Base-by-base conservation (phyloP, 495 filamentous ascomycete species). In the Penicillium desertorum region DNA sequence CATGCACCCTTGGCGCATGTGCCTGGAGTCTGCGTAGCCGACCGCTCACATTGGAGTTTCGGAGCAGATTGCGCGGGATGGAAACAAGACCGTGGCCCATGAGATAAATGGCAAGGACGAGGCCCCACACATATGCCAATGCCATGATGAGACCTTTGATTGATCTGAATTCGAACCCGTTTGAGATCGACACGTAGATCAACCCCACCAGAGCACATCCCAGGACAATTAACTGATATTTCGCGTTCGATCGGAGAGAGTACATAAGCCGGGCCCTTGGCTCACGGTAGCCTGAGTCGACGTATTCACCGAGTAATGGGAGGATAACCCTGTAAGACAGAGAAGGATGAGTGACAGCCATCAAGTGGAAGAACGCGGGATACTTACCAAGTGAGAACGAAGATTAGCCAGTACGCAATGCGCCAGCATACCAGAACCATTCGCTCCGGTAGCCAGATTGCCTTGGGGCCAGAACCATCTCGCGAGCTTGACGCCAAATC, bases 51-150 rank as follows among this genome's bases (percentile, higher is more conserved):
- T 86, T 88, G 14, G 91, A 85, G 63, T 88, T 88, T 45, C 85
- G 83, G 66, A 92, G 86, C 1, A 98, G 71, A 17, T 82, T 81
- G 62, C 93, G 82, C 6, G 94, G 94, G 45, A 98, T 88, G 12
- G 94, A 87, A 42, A 98, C 94, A 37, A 98, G 77, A 10, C 94
- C 94, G 63, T 98, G 92, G 7, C 94, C 94, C 94, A 98, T 97
- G 20, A 98, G 80, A 65, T 93, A 96, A 55, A 98, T 96, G 16
- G 91, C 94, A 54, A 97, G 77, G 3, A 91, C 76, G 62, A 98
- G 78, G 59, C 91, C 91, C 88, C 92, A 98, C 61, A 90, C 88
- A 72, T 98, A 97, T 32, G 91, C 92, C 52, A 97, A 76, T 22
- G 94, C 94, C 86, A 98, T 94, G 59, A 94, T 80, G 27, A 96